Conservation (phyloP, 1,139 yeast species). For the Spencermartinsiella ligniputridi region DNA sequence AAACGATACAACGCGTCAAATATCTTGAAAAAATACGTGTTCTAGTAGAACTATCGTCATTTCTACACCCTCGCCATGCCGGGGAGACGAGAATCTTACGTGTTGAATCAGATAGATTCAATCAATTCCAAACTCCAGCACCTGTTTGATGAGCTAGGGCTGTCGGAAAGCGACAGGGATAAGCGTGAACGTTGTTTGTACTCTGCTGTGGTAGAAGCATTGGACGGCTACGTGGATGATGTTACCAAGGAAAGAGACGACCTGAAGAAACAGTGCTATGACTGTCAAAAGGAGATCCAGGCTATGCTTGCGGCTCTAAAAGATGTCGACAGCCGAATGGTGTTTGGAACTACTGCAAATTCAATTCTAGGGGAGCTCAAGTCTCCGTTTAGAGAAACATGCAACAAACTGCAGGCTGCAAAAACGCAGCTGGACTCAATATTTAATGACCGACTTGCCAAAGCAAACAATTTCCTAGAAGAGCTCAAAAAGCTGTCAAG, state of each 20-base stretch:
- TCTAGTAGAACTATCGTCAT: no score
- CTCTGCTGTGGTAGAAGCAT: slow-evolving; percentile 30
- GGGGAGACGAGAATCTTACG: slow-evolving; percentile 3
- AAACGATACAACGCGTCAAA: no score
- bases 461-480: slow-evolving; percentile 20
- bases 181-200: slow-evolving; percentile 30
- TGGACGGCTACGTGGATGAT: slow-evolving; percentile 28
- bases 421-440: slow-evolving; percentile 19
- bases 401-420: slow-evolving; percentile 16
- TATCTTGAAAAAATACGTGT: no score
- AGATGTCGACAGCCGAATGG: slow-evolving; percentile 23
- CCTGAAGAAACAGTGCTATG: slow-evolving; percentile 23
- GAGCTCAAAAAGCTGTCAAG: slow-evolving; percentile 16
- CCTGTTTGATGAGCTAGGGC: slow-evolving; percentile 35
- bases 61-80: slow-evolving; percentile 4
- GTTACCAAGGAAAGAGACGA: slow-evolving; percentile 31
- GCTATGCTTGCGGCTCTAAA: slow-evolving; percentile 28
- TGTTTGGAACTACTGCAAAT: slow-evolving; percentile 13
- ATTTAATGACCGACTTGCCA: slow-evolving; percentile 20
- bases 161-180: slow-evolving; percentile 26
- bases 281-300: slow-evolving; percentile 21
- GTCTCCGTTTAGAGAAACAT: slow-evolving; percentile 24
- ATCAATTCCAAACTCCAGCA: slow-evolving; percentile 28
- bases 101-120: slow-evolving; percentile 27
- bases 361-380: slow-evolving; percentile 10